Evolutionary conservation across 148 eudicot genomes (phyloP).

Genomic region (Spergularia marina): DNA sequence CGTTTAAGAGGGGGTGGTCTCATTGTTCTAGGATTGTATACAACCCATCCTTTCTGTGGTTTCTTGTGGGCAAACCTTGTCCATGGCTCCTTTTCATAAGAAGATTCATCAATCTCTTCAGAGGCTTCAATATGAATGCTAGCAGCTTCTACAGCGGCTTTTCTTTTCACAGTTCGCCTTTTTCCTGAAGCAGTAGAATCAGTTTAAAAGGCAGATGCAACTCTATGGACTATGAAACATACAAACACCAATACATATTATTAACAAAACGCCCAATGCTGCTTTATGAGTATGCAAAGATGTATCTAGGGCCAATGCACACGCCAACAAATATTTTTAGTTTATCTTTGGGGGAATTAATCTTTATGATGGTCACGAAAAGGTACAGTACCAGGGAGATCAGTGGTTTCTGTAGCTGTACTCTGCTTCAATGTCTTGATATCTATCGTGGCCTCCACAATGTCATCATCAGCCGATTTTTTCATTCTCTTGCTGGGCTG

Average conservation of each 20-base stretch:
- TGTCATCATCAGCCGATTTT: slow-evolving; percentile 27
- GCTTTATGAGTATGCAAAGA: background rate
- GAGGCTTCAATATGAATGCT: slow-evolving; percentile 36
- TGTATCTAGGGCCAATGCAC: background rate
- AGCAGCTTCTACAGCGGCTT: slow-evolving; percentile 35
- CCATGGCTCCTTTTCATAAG: slow-evolving; percentile 71
- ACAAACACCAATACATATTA: background rate
- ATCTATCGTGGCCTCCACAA: slow-evolving; percentile 31
- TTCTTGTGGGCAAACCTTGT: slow-evolving; percentile 81
- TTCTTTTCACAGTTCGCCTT: slow-evolving; percentile 32
- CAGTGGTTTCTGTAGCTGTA: slow-evolving; percentile 25
- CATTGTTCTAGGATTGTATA: slow-evolving; percentile 85
- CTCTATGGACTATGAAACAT: background rate
- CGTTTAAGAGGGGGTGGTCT: slow-evolving; percentile 69
- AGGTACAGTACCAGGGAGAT: slow-evolving; percentile 23
- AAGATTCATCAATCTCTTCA: slow-evolving; percentile 32
- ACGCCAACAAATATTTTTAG: background rate
- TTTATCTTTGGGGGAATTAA: background rate
- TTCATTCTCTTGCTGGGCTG: slow-evolving; percentile 32
- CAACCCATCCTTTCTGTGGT: slow-evolving; percentile 88
- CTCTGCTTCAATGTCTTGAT: slow-evolving; percentile 31
- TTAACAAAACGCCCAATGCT: background rate
- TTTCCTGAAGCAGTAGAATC: slow-evolving; percentile 23
- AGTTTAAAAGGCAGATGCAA: background rate
- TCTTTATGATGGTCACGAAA: background rate